Base-by-base conservation (phyloP, 2,329 filamentous ascomycete species). In the Cladosporium sp. region DNA sequence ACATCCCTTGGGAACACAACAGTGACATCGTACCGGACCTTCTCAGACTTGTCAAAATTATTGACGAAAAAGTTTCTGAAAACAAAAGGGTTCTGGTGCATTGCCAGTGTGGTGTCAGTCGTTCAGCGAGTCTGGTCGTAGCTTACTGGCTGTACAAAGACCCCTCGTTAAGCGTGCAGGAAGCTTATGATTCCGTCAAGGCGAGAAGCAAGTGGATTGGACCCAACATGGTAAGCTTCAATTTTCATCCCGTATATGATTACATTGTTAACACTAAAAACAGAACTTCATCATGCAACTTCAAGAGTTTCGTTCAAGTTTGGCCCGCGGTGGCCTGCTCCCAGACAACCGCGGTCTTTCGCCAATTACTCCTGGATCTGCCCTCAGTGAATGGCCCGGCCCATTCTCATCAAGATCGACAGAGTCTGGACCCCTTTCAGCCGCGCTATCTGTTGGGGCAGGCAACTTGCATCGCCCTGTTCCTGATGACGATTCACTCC, bases 1-100 rank as follows among this genome's bases (percentile, higher is more conserved):
- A 95, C 64, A 85, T 93, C 61, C 85, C 83, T 1, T 93, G 88
- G 88, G 88, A 93, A 54, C 88, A 93, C 70, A 91, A 92, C 68
- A 92, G 88, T 0, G 86, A 93, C 53, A 92, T 95, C 58, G 83
- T 88, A 1, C 80, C 82, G 4, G 88, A 93, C 65, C 71, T 93
- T 17, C 83, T 88, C 75, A 76, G 74, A 41, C 75, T 95, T 12
- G 90, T 89, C 61, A 85, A 89, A 64, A 79, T 79, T 4, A 90
- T 95, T 54, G 86, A 92, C 55, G 79, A 82, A 34, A 80, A 83
- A 53, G 84, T 85, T 0, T 81, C 79, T 57, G 78, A 86, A 55
- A 85, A 86, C 41, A 92, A 92, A 71, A 86, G 82, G 59, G 85
- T 95, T 12, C 76, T 95, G 22, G 77, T 95, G 9, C 88, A 95